These are phyloP conservation scores for Epichloe baconii DNA, from an alignment of 2,329 filamentous ascomycete species.

Conservation along the genomic window DNA sequence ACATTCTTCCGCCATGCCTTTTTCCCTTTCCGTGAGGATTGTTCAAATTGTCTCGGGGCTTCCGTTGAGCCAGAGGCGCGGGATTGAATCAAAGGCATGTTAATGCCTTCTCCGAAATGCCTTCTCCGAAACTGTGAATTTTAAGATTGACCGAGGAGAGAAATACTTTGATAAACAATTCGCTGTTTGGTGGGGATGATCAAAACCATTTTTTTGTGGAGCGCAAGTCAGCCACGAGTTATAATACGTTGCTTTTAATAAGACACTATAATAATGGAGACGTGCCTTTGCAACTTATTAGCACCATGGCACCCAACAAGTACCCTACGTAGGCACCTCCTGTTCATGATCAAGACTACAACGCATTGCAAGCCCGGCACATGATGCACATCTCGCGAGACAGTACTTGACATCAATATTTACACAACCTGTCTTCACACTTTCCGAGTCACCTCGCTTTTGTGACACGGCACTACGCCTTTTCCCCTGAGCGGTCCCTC, in stretches of 20 bases:
- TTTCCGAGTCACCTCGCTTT: too few species aligned
- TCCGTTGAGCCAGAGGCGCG: conserved; percentile 32
- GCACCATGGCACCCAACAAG: too few species aligned
- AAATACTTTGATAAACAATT: background rate
- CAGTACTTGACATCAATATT: too few species aligned
- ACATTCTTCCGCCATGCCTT: conserved; percentile 99
- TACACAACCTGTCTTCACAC: too few species aligned
- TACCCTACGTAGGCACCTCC: too few species aligned
- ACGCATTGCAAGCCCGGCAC: too few species aligned
- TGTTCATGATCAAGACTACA: too few species aligned
- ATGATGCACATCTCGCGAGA: too few species aligned
- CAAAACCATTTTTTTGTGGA: conserved; percentile 1
- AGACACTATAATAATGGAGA: too few species aligned
- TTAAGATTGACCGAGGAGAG: background rate
- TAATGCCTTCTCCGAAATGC: conserved; percentile 1
- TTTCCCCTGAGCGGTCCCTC: background rate
- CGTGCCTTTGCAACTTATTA: too few species aligned
- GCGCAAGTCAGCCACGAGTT: background rate
- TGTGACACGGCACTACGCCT: background rate
- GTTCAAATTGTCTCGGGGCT: conserved; percentile 69
- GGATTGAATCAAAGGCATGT: conserved; percentile 41
- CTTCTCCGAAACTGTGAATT: background rate
- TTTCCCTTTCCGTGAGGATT: conserved; percentile 92
- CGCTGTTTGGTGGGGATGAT: background rate
- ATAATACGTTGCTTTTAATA: background rate